Base-by-base conservation (phyloP, 2,329 filamentous ascomycete genomes). In the Penicillium sp. region DNA sequence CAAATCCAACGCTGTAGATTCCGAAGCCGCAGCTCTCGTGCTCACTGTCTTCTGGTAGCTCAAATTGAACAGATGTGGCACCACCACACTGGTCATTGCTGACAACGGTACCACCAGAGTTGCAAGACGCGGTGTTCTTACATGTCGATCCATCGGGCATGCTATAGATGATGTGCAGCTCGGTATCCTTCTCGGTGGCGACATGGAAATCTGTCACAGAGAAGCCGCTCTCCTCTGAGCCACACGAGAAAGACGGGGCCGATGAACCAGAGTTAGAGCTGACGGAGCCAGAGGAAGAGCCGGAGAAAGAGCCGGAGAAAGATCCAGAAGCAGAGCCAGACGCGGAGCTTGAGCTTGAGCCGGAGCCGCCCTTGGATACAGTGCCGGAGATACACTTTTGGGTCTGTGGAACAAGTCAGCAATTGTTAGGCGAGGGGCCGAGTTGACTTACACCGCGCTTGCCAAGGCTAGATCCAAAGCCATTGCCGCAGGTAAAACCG, bases 51-150 rank as follows among this genome's bases (percentile, higher is more conserved):
- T 83, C 77, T 69, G 87, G 84, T 55, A 83, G 75, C 60, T 81
- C 77, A 71, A 97, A 86, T 51, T 84, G 86, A 58, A 97, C 91
- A 54, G 85, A 86, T 71, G 83, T 91, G 61, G 93, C 92, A 75
- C 92, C 92, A 84, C 92, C 93, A 73, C 93, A 97, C 82, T 97
- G 91, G 57, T 80, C 85, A 83, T 97, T 97, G 76, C 85, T 77
- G 66, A 97, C 81, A 44, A 82, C 83, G 55, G 85, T 87, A 67
- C 90, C 90, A 14, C 81, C 78, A 52, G 81, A 78, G 60, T 81
- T 84, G 83, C 91, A 95, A 49, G 80, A 70, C 61, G 83, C 79
- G 59, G 84, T 86, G 67, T 95, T 89, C 79, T 90, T 93, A 86
- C 93, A 97, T 56, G 75, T 84, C 13, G 85, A 87, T 64, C 90